phyloP scores from a whole-genome alignment of 129 eudicot species.

The Flaveria brownii region DNA sequence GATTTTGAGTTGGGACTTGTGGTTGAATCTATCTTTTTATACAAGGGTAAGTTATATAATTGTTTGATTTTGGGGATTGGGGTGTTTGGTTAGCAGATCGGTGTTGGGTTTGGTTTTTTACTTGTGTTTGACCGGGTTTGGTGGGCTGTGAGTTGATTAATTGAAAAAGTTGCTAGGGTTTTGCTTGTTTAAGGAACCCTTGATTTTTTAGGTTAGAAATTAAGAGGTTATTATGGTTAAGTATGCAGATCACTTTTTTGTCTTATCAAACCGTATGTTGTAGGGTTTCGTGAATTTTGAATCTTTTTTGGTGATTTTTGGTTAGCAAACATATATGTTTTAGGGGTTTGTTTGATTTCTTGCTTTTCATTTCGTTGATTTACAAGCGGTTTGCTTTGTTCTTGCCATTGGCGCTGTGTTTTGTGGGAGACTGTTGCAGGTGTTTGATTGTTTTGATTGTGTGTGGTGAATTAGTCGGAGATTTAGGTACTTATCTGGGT shows the following conservation, averaged over 20 bases:
- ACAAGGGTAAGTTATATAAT: slow-evolving; percentile 22
- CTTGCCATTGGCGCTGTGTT: background rate
- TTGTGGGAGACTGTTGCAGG: background rate
- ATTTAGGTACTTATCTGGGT: background rate
- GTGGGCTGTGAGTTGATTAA: background rate
- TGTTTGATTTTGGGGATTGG: slow-evolving; percentile 2
- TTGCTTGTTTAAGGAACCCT: background rate
- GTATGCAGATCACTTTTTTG: slow-evolving; percentile 1
- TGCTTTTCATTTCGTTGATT: background rate
- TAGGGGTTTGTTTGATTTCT: background rate
- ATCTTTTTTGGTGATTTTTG: background rate
- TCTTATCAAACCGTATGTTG: slow-evolving; percentile 7
- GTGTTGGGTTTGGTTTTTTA: slow-evolving; percentile 14
- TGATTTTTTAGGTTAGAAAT: background rate
- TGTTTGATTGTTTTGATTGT: background rate
- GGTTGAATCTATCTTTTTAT: background rate
- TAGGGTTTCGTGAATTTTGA: background rate
- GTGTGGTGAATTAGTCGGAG: background rate
- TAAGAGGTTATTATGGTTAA: background rate
- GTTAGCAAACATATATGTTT: background rate
- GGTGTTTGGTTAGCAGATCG: slow-evolving; percentile 13
- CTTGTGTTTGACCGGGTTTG: background rate
- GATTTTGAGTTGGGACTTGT: slow-evolving; percentile 3
- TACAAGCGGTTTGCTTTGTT: slow-evolving; percentile 1
- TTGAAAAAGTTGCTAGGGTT: slow-evolving; percentile 6